Evolutionary conservation across 2,329 filamentous ascomycete species (phyloP).

Genomic region (Colletotrichum eremochloae): DNA sequence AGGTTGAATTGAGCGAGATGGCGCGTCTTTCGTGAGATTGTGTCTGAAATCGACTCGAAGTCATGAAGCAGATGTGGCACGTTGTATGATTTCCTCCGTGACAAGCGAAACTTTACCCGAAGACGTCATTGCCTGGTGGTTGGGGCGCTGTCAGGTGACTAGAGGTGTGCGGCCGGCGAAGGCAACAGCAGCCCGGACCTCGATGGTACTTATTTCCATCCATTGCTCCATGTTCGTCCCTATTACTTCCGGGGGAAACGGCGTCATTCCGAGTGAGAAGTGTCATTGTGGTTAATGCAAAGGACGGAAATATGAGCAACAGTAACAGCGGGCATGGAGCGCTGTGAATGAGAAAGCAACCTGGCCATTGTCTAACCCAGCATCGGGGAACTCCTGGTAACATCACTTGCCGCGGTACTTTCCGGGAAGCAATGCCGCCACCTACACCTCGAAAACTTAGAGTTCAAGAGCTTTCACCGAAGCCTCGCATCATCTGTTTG

Average conservation of each 20-base stretch:
- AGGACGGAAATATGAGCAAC: constrained; percentile 12
- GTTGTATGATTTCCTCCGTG: constrained; percentile 37
- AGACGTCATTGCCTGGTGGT: constrained; percentile 40
- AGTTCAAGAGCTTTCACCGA: constrained; percentile 18
- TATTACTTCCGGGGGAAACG: not conserved
- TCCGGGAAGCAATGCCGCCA: not conserved
- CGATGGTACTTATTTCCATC: not conserved
- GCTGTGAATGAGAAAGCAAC: constrained; percentile 13
- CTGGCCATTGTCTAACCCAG: constrained; percentile 1
- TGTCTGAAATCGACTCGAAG: constrained; percentile 35
- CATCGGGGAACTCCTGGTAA: not conserved
- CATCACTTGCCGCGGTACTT: constrained; percentile 22
- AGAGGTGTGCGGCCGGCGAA: constrained; percentile 13
- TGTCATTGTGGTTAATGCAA: constrained; percentile 19
- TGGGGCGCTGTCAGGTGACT: constrained; percentile 40
- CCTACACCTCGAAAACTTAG: constrained; percentile 5
- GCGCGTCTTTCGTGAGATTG: constrained; percentile 9
- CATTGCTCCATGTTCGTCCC: not conserved
- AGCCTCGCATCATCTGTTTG: constrained; percentile 27
- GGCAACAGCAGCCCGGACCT: constrained; percentile 4
- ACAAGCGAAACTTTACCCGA: constrained; percentile 40
- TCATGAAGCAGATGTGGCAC: constrained; percentile 42
- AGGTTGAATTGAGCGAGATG: constrained; percentile 10
- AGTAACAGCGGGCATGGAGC: not conserved
- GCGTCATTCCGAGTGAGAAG: not conserved